Percentiles rank a stretch among this genome's conserved stretches.
Evolutionary conservation across 345 rosid species (phyloP).

Genomic region (Lumnitzera littorea): DNA sequence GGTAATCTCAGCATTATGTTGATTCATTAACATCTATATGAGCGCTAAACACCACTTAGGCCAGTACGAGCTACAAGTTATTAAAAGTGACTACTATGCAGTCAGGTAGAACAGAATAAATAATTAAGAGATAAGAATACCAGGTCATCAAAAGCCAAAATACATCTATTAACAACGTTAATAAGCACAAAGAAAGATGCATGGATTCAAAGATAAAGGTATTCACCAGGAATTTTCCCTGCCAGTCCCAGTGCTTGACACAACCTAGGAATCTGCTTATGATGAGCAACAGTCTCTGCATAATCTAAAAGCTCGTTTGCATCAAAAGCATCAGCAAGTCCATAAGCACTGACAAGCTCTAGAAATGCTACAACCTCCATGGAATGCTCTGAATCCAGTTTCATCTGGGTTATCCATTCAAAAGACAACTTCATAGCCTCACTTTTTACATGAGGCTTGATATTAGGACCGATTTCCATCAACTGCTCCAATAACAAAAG

Average conservation of each 20-base stretch:
- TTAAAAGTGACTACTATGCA: too few relatives aligned
- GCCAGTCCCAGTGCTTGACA: slow-evolving; percentile 25
- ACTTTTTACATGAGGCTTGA: slow-evolving; percentile 17
- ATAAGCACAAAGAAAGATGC: background rate
- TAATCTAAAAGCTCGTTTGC: slow-evolving; percentile 17
- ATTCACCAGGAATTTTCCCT: slow-evolving; percentile 25
- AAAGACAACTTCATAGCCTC: slow-evolving; percentile 34
- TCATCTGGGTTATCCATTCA: slow-evolving; percentile 34
- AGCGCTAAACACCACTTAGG: too few relatives aligned
- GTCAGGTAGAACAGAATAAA: too few relatives aligned
- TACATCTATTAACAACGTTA: too few relatives aligned
- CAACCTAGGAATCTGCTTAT: slow-evolving; percentile 22
- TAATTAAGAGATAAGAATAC: too few relatives aligned
- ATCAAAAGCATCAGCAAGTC: slow-evolving; percentile 25
- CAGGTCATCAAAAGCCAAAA: too few relatives aligned
- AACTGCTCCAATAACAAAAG: slow-evolving; percentile 43
- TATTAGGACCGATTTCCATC: slow-evolving; percentile 26
- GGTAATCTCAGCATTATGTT: too few relatives aligned
- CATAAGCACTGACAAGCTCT: slow-evolving; percentile 34
- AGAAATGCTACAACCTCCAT: slow-evolving; percentile 38
- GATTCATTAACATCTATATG: too few relatives aligned
- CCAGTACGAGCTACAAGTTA: too few relatives aligned
- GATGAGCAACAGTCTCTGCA: slow-evolving; percentile 24
- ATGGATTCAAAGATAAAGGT: background rate
- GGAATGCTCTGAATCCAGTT: slow-evolving; percentile 16